phyloP scores from a whole-genome alignment of 495 filamentous ascomycete species.

The Hypoxylon rickii region DNA sequence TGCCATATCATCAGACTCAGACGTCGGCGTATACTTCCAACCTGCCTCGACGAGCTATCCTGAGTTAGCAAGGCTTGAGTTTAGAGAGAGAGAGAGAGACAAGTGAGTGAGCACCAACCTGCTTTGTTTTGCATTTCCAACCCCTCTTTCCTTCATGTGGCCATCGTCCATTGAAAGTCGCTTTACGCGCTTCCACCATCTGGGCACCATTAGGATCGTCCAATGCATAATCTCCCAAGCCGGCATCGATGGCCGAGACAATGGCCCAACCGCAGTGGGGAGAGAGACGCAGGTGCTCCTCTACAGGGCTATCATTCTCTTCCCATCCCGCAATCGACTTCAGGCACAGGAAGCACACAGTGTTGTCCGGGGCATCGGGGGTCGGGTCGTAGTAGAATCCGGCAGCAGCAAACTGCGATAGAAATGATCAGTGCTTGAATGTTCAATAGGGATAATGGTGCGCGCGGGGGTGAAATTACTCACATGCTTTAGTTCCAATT shows the following conservation, averaged over 20 bases:
- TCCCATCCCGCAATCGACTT: conserved; percentile 89
- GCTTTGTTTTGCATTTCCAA: conserved; percentile 84
- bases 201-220: conserved; percentile 72
- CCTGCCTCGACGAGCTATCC: conserved; percentile 84
- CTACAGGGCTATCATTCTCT: conserved; percentile 73
- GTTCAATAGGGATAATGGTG: neutral
- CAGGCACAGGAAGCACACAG: conserved; percentile 82
- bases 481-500: conserved; percentile 68
- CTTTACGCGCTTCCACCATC: conserved; percentile 75
- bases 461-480: conserved; percentile 22
- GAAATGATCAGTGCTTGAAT: conserved; percentile 14
- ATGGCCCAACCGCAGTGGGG: conserved; percentile 87
- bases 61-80: conserved; percentile 28
- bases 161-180: conserved; percentile 81
- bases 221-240: conserved; percentile 63
- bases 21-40: conserved; percentile 87
- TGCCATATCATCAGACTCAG: conserved; percentile 79
- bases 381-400: conserved; percentile 88
- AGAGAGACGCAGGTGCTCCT: conserved; percentile 84
- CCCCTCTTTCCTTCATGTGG: conserved; percentile 86
- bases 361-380: conserved; percentile 78
- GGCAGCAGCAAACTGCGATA: conserved; percentile 74
- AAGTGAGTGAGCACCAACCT: conserved; percentile 57
- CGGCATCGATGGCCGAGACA: conserved; percentile 69
- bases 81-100: neutral